Percentiles rank a stretch among this genome's conserved stretches.
Conservation (phyloP, 768 basidiomycete species). For the Podaxis sp. region DNA sequence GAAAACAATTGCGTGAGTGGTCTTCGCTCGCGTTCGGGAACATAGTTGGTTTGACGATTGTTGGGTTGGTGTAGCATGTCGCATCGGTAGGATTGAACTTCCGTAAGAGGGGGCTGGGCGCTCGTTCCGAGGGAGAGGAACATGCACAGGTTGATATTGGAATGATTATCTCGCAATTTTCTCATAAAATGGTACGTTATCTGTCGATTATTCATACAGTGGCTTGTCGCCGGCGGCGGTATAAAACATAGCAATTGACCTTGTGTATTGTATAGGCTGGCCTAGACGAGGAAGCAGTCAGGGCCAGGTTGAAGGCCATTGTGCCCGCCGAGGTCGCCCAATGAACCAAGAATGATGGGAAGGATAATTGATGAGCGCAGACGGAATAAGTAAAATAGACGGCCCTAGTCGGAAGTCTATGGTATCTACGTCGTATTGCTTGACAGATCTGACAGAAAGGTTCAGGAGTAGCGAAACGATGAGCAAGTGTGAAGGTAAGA, state of each 20-base stretch:
- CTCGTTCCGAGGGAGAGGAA: neutral
- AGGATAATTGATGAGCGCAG: no score
- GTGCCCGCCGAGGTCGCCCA: neutral
- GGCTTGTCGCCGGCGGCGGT: neutral
- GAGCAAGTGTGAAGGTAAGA: neutral
- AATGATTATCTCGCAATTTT: neutral
- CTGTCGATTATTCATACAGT: neutral
- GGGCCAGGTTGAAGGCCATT: neutral
- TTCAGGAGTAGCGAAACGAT: neutral
- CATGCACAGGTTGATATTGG: neutral
- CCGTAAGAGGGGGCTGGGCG: neutral
- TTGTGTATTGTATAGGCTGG: neutral
- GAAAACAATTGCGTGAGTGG: slow-evolving; percentile 41
- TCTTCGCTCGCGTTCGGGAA: neutral
- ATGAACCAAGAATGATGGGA: no score
- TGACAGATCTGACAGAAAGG: neutral
- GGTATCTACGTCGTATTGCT: neutral
- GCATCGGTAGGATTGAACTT: slow-evolving; percentile 23
- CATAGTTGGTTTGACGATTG: neutral
- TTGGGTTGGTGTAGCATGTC: slow-evolving; percentile 15
- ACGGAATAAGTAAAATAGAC: no score
- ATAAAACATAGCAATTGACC: neutral
- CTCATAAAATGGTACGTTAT: neutral
- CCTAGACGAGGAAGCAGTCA: no score
- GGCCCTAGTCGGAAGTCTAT: no score